Evolutionary conservation across 2,329 filamentous ascomycete genomes (phyloP).

Genomic region (Xylariomycetidae sp.): DNA sequence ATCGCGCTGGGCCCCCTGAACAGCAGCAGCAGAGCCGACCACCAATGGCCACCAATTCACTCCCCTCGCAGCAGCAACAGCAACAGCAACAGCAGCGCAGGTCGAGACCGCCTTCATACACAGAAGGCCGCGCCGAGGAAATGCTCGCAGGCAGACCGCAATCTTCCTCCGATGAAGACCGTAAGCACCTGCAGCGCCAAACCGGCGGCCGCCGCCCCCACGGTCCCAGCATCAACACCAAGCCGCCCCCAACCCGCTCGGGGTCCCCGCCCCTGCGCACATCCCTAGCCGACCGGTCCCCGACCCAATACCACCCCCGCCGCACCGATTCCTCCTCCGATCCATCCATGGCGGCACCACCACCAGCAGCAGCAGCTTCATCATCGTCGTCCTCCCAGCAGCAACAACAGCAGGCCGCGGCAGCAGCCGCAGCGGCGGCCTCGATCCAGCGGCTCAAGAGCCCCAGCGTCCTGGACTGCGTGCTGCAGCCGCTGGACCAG

Average conservation of each 20-base stretch:
- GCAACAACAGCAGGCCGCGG: slow-evolving; percentile 4
- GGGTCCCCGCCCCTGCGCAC: slow-evolving; percentile 22
- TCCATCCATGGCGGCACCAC: slow-evolving; percentile 1
- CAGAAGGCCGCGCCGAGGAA: slow-evolving; percentile 27
- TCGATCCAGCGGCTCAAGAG: slow-evolving; percentile 39
- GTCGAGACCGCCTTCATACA: slow-evolving; percentile 26
- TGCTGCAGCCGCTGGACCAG: slow-evolving; percentile 39
- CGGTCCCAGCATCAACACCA: slow-evolving; percentile 1
- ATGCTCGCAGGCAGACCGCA: slow-evolving; percentile 24
- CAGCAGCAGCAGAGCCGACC: slow-evolving; percentile 21
- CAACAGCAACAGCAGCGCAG: too few relatives aligned
- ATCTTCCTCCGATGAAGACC: too few relatives aligned
- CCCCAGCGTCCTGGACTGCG: slow-evolving; percentile 37
- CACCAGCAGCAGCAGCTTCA: background rate
- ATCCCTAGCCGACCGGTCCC: too few relatives aligned
- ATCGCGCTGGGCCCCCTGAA: slow-evolving; percentile 8
- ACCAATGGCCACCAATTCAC: slow-evolving; percentile 24
- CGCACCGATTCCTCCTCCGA: slow-evolving; percentile 6
- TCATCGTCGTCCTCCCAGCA: slow-evolving; percentile 7
- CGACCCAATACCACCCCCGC: slow-evolving; percentile 5
- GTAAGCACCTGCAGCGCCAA: slow-evolving; percentile 19
- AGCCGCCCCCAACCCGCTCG: slow-evolving; percentile 15
- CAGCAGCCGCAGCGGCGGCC: slow-evolving; percentile 11
- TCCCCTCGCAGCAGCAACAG: slow-evolving; percentile 18
- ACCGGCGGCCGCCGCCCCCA: slow-evolving; percentile 15